Conservation (phyloP, 352 stramenopile species). For the Globisporangium spinosum region DNA sequence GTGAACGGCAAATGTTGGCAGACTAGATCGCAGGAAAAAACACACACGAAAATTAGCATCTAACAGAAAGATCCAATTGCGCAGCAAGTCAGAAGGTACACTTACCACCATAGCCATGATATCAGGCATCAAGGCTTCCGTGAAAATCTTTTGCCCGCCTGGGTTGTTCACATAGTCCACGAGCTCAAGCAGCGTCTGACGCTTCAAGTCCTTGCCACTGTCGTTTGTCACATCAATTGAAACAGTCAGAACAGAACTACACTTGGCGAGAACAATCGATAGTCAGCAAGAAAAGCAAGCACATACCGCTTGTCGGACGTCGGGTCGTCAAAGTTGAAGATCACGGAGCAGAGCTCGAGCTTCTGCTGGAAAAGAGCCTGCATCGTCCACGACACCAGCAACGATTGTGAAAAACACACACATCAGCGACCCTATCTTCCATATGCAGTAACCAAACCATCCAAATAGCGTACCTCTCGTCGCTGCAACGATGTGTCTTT, state of each 20-base stretch:
- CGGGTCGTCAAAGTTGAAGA: constrained; percentile 97
- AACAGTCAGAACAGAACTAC: constrained; percentile 1
- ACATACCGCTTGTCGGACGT: constrained; percentile 90
- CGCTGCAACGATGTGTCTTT: constrained; percentile 85
- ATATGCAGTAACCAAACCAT: neutral
- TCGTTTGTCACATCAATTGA: constrained; percentile 4
- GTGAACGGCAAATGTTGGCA: constrained; percentile 93
- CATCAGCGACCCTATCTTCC: neutral
- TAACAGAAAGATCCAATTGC: neutral
- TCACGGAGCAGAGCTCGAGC: constrained; percentile 93
- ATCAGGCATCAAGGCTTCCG: constrained; percentile 94
- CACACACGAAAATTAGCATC: neutral
- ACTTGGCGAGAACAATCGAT: neutral
- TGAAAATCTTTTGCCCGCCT: constrained; percentile 95
- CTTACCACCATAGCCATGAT: constrained; percentile 91
- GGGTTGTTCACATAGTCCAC: constrained; percentile 99
- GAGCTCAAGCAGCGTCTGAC: constrained; percentile 98
- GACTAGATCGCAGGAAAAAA: constrained; percentile 29
- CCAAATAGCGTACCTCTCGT: constrained; percentile 36
- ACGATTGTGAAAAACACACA: constrained; percentile 4
- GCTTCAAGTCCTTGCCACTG: constrained; percentile 95
- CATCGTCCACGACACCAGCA: neutral
- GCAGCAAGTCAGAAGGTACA: constrained; percentile 1
- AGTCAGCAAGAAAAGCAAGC: neutral
- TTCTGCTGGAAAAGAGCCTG: constrained; percentile 96